Percentiles rank a stretch among this genome's conserved stretches.
Conservation (phyloP, 2,329 filamentous ascomycete genomes). For the Colletotrichum australisinense region DNA sequence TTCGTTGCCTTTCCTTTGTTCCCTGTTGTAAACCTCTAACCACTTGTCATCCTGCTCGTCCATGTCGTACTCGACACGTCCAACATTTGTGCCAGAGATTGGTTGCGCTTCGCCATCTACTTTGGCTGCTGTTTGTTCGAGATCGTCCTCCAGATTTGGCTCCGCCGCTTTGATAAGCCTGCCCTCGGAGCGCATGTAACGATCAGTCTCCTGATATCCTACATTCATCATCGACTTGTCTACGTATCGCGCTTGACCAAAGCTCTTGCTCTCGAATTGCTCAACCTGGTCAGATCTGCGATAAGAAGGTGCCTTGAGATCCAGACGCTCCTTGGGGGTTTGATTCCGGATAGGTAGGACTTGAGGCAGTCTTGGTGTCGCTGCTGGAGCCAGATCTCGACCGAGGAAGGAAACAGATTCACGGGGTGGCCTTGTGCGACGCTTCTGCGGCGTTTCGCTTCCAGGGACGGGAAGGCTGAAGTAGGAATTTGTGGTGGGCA, state of each 20-base stretch:
- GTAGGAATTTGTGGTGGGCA: conserved; percentile 47
- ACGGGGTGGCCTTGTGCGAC: conserved; percentile 59
- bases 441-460: conserved; percentile 52
- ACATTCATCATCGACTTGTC: conserved; percentile 97
- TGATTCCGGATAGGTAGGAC: conserved; percentile 83
- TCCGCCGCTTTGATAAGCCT: conserved; percentile 75
- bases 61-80: conserved; percentile 98
- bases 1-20: conserved; percentile 75
- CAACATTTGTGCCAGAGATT: conserved; percentile 65
- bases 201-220: conserved; percentile 94
- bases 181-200: conserved; percentile 82
- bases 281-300: conserved; percentile 83
- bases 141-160: conserved; percentile 68
- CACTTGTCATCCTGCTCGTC: conserved; percentile 99
- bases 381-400: conserved; percentile 55
- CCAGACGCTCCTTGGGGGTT: conserved; percentile 83
- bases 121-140: conserved; percentile 59
- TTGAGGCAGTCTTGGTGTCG: conserved; percentile 67
- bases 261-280: conserved; percentile 84
- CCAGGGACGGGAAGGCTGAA: conserved; percentile 46
- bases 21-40: conserved; percentile 85
- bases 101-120: conserved; percentile 68
- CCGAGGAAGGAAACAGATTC: conserved; percentile 66
- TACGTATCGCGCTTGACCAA: conserved; percentile 89
- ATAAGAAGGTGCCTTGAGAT: conserved; percentile 80